phyloP scores from a whole-genome alignment of 2,329 filamentous ascomycete genomes.

The Talaromyces rugulosus region DNA sequence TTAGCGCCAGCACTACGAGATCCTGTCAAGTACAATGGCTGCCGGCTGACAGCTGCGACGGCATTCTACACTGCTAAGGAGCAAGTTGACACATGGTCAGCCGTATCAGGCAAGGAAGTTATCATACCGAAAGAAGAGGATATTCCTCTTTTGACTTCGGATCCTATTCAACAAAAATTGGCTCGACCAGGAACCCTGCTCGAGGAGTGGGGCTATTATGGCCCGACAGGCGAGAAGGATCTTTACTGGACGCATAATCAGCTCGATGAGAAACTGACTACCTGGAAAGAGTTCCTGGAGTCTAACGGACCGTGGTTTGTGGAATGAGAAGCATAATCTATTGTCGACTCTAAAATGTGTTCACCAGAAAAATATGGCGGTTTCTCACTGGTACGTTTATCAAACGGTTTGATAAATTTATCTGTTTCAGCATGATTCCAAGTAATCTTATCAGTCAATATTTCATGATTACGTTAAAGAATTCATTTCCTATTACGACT shows the following conservation, averaged over 20 bases:
- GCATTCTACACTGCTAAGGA: neutral
- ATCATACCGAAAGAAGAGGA: neutral
- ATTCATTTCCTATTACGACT: too few species aligned
- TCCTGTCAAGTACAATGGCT: neutral
- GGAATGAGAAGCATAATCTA: neutral
- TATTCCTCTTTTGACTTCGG: neutral
- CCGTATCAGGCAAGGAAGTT: neutral
- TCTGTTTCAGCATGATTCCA: too few species aligned
- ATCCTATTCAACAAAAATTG: neutral
- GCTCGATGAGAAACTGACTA: neutral
- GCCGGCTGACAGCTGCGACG: neutral
- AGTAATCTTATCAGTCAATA: too few species aligned
- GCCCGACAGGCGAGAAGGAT: neutral
- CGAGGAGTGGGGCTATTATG: neutral
- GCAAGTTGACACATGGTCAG: neutral
- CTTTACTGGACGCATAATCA: neutral
- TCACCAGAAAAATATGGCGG: too few species aligned
- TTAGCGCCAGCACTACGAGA: constrained; percentile 17
- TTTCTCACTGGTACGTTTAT: too few species aligned
- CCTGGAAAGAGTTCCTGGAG: neutral
- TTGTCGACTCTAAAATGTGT: too few species aligned
- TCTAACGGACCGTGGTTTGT: neutral
- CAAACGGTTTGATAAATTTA: too few species aligned
- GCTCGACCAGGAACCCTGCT: neutral
- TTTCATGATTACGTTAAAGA: too few species aligned